These are phyloP conservation scores for Rhizopogon salebrosus DNA, from an alignment of 768 basidiomycete species.

Conservation along the genomic window DNA sequence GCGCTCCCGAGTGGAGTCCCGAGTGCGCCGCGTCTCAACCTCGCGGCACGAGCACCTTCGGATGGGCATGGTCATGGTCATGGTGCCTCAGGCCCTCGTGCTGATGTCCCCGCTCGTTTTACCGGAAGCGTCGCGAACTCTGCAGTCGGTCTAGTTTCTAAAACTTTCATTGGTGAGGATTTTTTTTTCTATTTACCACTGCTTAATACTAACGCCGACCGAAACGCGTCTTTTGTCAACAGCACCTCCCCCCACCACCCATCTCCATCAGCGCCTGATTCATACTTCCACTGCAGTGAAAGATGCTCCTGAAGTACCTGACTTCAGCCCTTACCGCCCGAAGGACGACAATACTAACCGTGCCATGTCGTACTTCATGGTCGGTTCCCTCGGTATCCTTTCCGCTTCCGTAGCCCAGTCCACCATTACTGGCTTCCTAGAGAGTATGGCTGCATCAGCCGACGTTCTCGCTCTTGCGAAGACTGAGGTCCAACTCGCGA, in stretches of 20 bases:
- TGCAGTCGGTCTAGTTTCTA: slow-evolving; percentile 54
- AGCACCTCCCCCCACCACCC: slow-evolving; percentile 48
- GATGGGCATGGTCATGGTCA: slow-evolving; percentile 56
- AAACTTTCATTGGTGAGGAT: slow-evolving; percentile 59
- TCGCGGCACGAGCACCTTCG: slow-evolving; percentile 59
- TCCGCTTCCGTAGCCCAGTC: slow-evolving; percentile 94
- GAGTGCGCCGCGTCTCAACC: slow-evolving; percentile 66
- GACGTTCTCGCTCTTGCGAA: slow-evolving; percentile 98
- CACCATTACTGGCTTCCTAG: slow-evolving; percentile 87
- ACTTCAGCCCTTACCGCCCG: slow-evolving; percentile 79
- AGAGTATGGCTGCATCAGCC: slow-evolving; percentile 94
- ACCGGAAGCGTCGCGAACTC: slow-evolving; percentile 46
- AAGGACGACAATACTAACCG: slow-evolving; percentile 63
- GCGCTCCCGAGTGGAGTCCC: slow-evolving; percentile 79
- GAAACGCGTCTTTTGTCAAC: slow-evolving; percentile 2
- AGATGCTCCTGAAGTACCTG: slow-evolving; percentile 80
- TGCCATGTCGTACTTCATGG: slow-evolving; percentile 84
- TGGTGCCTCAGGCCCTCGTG: slow-evolving; percentile 47
- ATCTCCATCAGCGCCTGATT: slow-evolving; percentile 64
- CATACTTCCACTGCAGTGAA: slow-evolving; percentile 69
- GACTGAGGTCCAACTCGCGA: slow-evolving; percentile 87
- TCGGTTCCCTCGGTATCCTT: slow-evolving; percentile 87
- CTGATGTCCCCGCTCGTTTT: slow-evolving; percentile 62
- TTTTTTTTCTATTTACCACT: background rate
- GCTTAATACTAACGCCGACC: slow-evolving; percentile 11